Conservation (phyloP, 805 yeast species). For the Yueomyces sp. region DNA sequence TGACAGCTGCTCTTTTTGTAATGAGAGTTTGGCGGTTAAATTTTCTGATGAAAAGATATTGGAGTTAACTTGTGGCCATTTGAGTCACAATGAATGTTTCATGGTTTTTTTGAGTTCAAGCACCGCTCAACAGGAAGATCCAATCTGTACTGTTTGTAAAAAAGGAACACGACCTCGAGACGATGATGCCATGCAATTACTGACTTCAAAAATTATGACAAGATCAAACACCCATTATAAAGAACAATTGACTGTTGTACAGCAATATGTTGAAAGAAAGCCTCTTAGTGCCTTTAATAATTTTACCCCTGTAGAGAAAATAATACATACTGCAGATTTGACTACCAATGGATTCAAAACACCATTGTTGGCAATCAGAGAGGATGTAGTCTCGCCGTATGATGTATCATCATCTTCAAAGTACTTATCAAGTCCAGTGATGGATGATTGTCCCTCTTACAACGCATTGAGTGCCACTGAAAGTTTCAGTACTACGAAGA, state of each 20-base stretch:
- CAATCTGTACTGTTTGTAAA: conserved; percentile 19
- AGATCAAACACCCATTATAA: neutral
- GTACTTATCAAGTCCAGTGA: neutral
- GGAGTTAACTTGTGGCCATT: conserved; percentile 31
- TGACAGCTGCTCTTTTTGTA: conserved; percentile 31
- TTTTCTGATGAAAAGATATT: conserved; percentile 32
- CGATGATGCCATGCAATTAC: conserved; percentile 15
- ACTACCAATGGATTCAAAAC: conserved; percentile 17
- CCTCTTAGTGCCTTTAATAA: neutral
- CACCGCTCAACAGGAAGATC: conserved; percentile 7
- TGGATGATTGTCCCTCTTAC: neutral
- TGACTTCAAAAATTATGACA: conserved; percentile 11
- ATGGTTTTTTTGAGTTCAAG: conserved; percentile 17
- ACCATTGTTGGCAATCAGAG: conserved; percentile 1
- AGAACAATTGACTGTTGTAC: neutral
- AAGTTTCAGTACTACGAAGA: neutral
- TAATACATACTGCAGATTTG: conserved; percentile 19
- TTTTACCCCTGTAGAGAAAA: conserved; percentile 19
- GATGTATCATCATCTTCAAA: neutral
- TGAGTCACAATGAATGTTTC: conserved; percentile 33
- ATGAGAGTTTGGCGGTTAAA: conserved; percentile 27
- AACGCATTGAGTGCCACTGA: neutral
- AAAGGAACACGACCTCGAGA: conserved; percentile 15
- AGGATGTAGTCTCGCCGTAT: neutral
- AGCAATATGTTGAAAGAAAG: conserved; percentile 12